Conservation (phyloP, 1,284 basidiomycete genomes). For the Fistulina hepatica region DNA sequence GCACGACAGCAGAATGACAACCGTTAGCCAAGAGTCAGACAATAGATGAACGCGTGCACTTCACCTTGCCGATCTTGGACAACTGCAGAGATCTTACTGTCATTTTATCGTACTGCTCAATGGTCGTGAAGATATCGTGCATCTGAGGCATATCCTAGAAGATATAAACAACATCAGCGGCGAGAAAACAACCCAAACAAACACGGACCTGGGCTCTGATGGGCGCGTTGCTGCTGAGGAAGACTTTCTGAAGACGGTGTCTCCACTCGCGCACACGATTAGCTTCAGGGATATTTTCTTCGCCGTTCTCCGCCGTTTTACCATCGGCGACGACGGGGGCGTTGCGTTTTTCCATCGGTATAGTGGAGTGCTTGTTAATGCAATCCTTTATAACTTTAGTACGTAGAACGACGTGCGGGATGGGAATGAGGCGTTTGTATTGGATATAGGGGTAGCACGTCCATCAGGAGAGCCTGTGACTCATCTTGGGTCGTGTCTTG, state of each 20-base stretch:
- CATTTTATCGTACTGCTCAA: slow-evolving; percentile 79
- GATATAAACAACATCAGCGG: neutral
- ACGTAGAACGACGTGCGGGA: too few species aligned
- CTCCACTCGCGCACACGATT: slow-evolving; percentile 77
- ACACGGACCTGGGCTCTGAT: slow-evolving; percentile 37
- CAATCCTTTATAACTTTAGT: neutral
- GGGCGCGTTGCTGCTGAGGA: slow-evolving; percentile 54
- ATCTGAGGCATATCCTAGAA: slow-evolving; percentile 67
- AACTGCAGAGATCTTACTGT: slow-evolving; percentile 81
- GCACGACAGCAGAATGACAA: neutral
- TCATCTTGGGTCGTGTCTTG: too few species aligned
- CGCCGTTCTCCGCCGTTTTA: slow-evolving; percentile 26
- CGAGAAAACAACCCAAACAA: too few species aligned
- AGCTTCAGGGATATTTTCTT: slow-evolving; percentile 60
- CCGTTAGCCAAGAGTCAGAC: neutral
- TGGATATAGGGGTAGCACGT: too few species aligned
- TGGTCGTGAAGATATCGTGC: slow-evolving; percentile 69
- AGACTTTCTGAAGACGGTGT: slow-evolving; percentile 83
- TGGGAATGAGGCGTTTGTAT: too few species aligned
- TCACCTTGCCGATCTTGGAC: slow-evolving; percentile 97
- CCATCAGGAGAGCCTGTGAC: too few species aligned
- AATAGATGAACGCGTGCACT: too few species aligned
- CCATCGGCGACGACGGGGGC: neutral
- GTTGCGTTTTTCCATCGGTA: neutral
- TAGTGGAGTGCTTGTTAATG: neutral